A percentile compares a stretch with the other conserved stretches of the same genome.
Evolutionary conservation across 2,329 filamentous ascomycete species (phyloP).

Genomic region (Septoria petroselini): DNA sequence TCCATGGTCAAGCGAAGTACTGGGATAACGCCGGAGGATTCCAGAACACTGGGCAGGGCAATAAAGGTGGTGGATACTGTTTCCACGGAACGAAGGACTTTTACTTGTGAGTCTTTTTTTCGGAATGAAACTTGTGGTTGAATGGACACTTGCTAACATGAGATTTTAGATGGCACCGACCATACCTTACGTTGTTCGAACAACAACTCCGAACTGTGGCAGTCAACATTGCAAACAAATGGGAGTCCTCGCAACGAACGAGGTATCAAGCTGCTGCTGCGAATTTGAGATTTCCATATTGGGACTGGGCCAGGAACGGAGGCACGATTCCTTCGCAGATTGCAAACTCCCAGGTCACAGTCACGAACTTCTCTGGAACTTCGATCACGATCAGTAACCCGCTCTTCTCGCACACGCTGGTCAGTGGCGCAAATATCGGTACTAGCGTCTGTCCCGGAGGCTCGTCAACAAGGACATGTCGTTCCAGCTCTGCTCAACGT

Average conservation of each 20-base stretch:
- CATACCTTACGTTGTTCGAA: constrained; percentile 31
- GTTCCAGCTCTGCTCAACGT: constrained; percentile 30
- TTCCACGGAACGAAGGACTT: constrained; percentile 10
- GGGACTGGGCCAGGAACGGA: constrained; percentile 32
- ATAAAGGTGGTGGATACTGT: constrained; percentile 7
- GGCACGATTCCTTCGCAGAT: constrained; percentile 29
- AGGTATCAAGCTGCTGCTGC: constrained; percentile 25
- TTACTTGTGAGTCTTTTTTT: constrained; percentile 3
- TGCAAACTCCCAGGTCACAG: constrained; percentile 24
- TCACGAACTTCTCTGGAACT: constrained; percentile 30
- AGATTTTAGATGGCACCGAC: constrained; percentile 28
- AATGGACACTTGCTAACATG: neutral
- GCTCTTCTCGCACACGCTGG: constrained; percentile 29
- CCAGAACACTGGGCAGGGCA: constrained; percentile 4
- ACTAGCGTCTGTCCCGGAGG: constrained; percentile 33
- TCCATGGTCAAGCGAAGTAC: constrained; percentile 30
- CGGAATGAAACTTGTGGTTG: too few relatives aligned
- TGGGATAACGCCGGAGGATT: constrained; percentile 25
- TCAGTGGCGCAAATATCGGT: constrained; percentile 21
- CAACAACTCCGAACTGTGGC: constrained; percentile 28
- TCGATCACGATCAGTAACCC: constrained; percentile 31
- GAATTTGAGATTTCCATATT: constrained; percentile 32
- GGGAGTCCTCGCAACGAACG: constrained; percentile 9
- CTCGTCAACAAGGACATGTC: constrained; percentile 31
- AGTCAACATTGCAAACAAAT: constrained; percentile 25